Conservation (phyloP, 352 stramenopile species). For the Thalassiosira mediterranea region DNA sequence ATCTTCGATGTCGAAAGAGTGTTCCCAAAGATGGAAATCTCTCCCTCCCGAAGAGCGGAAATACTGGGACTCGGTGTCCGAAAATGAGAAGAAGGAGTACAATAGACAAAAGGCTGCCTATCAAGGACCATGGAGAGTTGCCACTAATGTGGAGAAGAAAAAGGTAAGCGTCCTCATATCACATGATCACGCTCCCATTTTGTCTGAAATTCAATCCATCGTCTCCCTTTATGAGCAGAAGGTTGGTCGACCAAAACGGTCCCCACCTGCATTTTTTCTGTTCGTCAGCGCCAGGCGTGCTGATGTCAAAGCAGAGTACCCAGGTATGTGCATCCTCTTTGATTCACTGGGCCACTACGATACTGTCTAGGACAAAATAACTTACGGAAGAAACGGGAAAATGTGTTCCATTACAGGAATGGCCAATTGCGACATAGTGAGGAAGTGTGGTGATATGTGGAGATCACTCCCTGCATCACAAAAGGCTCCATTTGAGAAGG, state of each 20-base stretch:
- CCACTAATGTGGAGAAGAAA: slow-evolving; percentile 83
- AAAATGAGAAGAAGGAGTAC: slow-evolving; percentile 92
- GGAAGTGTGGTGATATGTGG: slow-evolving; percentile 30
- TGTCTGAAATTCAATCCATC: not conserved
- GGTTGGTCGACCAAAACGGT: slow-evolving; percentile 33
- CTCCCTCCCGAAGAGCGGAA: slow-evolving; percentile 90
- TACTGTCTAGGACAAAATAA: no score
- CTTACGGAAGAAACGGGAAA: no score
- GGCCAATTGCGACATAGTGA: slow-evolving; percentile 29
- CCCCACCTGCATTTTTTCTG: slow-evolving; percentile 43
- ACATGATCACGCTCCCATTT: not conserved
- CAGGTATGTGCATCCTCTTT: no score
- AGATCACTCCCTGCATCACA: slow-evolving; percentile 22
- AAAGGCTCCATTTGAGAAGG: slow-evolving; percentile 31
- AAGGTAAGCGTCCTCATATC: slow-evolving; percentile 14
- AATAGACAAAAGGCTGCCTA: slow-evolving; percentile 91
- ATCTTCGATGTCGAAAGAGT: slow-evolving; percentile 29
- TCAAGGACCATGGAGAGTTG: slow-evolving; percentile 86
- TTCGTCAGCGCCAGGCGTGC: slow-evolving; percentile 27
- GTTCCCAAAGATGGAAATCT: slow-evolving; percentile 35
- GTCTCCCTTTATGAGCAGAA: slow-evolving; percentile 10
- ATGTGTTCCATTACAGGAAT: no score
- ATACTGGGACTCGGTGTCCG: slow-evolving; percentile 88
- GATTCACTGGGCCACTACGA: no score
- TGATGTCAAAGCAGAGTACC: slow-evolving; percentile 28